A percentile compares a stretch with the other conserved stretches of the same genome.
These are phyloP conservation scores for Lactarius evosmus DNA, from an alignment of 768 basidiomycete species.

Conservation along the genomic window DNA sequence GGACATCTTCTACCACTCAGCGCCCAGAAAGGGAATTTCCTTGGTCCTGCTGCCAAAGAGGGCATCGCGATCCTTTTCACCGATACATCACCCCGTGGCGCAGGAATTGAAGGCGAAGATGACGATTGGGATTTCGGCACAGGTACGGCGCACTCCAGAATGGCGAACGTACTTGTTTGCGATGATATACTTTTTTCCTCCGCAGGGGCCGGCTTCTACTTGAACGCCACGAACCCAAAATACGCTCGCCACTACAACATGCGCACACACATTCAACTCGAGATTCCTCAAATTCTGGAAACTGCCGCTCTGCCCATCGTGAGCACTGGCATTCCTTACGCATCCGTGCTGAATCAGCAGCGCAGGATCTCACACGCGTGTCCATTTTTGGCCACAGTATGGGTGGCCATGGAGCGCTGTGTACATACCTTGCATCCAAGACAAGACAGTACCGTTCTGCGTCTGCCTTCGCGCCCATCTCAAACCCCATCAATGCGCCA, in stretches of 20 bases:
- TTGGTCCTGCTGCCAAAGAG: constrained; percentile 79
- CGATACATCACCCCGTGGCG: constrained; percentile 93
- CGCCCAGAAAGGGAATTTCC: constrained; percentile 90
- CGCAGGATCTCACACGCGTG: constrained; percentile 74
- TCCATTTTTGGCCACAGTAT: constrained; percentile 97
- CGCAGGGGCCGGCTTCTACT: constrained; percentile 85
- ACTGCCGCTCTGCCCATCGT: constrained; percentile 76
- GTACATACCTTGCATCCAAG: constrained; percentile 77
- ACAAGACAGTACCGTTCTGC: constrained; percentile 75
- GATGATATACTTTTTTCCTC: not conserved
- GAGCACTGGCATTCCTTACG: constrained; percentile 12
- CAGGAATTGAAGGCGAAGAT: constrained; percentile 78
- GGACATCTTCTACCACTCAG: constrained; percentile 43
- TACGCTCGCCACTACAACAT: constrained; percentile 82
- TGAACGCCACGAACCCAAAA: constrained; percentile 80
- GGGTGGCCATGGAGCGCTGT: constrained; percentile 95
- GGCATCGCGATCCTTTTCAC: constrained; percentile 92
- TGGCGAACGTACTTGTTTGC: constrained; percentile 7
- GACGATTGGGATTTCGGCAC: constrained; percentile 89
- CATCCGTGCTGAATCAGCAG: not conserved
- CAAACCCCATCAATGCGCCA: constrained; percentile 80
- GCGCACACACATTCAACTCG: constrained; percentile 78
- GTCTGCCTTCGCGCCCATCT: constrained; percentile 84
- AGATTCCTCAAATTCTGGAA: constrained; percentile 78
- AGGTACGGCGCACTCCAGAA: constrained; percentile 39